Base-by-base conservation (phyloP, 148 eudicot species). In the Polygonum aviculare region DNA sequence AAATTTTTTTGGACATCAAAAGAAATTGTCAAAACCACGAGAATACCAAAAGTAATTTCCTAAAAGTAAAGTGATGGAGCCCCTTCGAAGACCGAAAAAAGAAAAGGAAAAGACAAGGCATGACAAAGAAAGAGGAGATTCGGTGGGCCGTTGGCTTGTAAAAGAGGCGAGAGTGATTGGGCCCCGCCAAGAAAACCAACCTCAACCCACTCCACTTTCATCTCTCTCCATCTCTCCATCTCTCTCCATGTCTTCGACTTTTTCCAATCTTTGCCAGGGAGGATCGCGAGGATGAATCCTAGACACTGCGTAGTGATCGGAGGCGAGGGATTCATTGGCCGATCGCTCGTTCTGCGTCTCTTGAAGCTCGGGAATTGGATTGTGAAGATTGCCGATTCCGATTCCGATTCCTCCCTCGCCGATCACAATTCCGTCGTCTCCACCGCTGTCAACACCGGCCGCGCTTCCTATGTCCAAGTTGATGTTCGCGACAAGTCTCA, bases 231-330 rank as follows among this genome's bases (percentile, higher is more conserved):
- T 16, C n/a, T 4, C 55, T 14, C 55, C 16, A 5, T 50, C 33
- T 19, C 11, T 22, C 33, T 57, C 12, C 6, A 7, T 18, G 1
- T 22, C 33, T 8, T 57, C 63, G 22, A 7, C 12, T 22, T 57
- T 57, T 57, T n/a, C 2, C 21, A 26, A 26, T 21, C 22, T 1
- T 57, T 22, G 12, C 12, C 26, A 19, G 63, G 16, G 69, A 57
- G 55, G 55, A 57, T 57, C 31, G 11, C 33, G 59, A 63, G 50
- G 44, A 76, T 63, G 78, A 79, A 77, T 57, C 78, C 80, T 41
- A 81, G 74, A 69, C 90, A 89, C 2, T 92, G 96, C 82, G 83
- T 83, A 0, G 98, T 94, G 16, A 81, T 94, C 51, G 98, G 96
- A 5, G 98, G 94, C 39, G 84, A 86, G 40, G 82, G 82, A 45